phyloP scores from a whole-genome alignment of 2,329 filamentous ascomycete genomes.

The Hymenoscyphus linearis region DNA sequence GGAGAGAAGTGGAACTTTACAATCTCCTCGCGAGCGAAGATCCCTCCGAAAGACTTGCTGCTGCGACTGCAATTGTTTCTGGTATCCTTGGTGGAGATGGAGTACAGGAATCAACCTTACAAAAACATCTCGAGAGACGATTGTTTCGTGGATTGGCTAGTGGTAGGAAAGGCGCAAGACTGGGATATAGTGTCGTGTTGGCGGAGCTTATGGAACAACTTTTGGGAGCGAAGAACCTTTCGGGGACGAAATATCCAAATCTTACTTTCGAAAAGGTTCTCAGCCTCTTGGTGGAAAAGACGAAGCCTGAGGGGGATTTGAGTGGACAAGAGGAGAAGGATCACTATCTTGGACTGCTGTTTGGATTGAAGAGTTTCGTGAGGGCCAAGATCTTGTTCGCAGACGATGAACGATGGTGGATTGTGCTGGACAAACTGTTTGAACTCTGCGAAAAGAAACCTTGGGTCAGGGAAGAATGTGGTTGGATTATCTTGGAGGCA shows the following conservation, averaged over 20 bases:
- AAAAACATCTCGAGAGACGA: slow-evolving; percentile 57
- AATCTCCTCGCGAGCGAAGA: slow-evolving; percentile 57
- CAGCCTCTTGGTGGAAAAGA: slow-evolving; percentile 50
- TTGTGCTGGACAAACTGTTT: slow-evolving; percentile 67
- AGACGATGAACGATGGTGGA: slow-evolving; percentile 54
- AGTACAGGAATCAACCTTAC: slow-evolving; percentile 47
- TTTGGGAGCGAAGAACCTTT: slow-evolving; percentile 47
- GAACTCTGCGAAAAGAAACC: slow-evolving; percentile 74
- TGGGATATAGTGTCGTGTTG: slow-evolving; percentile 85
- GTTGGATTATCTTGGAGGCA: slow-evolving; percentile 72
- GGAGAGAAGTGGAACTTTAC: slow-evolving; percentile 55
- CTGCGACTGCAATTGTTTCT: slow-evolving; percentile 53
- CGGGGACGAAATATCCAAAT: slow-evolving; percentile 42
- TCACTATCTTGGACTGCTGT: slow-evolving; percentile 77
- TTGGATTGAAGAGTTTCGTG: slow-evolving; percentile 81
- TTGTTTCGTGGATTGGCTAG: slow-evolving; percentile 87
- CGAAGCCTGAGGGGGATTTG: slow-evolving; percentile 47
- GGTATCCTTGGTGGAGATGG: slow-evolving; percentile 47
- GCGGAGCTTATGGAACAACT: slow-evolving; percentile 73
- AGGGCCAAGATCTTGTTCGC: slow-evolving; percentile 68
- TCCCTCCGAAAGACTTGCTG: slow-evolving; percentile 48
- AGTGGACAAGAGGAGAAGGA: slow-evolving; percentile 76
- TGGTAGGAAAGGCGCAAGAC: slow-evolving; percentile 77
- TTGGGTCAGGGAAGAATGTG: slow-evolving; percentile 86
- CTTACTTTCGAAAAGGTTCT: slow-evolving; percentile 55